Conservation (phyloP, 2,329 filamentous ascomycete species). For the Didymella lethalis region DNA sequence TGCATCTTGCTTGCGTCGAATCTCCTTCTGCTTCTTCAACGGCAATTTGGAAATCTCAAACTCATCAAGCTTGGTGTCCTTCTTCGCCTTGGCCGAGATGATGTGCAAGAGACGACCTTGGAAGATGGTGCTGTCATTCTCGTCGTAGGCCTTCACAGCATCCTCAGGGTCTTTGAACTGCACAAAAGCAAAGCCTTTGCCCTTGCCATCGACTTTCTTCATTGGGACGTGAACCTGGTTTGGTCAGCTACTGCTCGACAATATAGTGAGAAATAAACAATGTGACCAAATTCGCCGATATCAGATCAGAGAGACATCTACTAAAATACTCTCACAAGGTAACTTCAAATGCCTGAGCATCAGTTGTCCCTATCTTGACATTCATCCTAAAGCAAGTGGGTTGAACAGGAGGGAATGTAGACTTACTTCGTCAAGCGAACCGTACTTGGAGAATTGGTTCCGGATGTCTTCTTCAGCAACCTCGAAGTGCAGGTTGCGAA, state of each 20-base stretch:
- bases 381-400: slow-evolving; percentile 76
- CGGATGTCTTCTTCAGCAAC: slow-evolving; percentile 79
- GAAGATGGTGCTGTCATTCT: slow-evolving; percentile 84
- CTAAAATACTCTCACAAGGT: slow-evolving; percentile 97
- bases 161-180: slow-evolving; percentile 76
- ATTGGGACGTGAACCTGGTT: slow-evolving; percentile 85
- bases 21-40: slow-evolving; percentile 90
- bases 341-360: slow-evolving; percentile 91
- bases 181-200: slow-evolving; percentile 91
- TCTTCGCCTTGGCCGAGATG: slow-evolving; percentile 82
- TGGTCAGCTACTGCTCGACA: slow-evolving; percentile 28
- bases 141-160: slow-evolving; percentile 80
- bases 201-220: slow-evolving; percentile 71
- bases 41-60: slow-evolving; percentile 89
- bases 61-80: slow-evolving; percentile 83
- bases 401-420: slow-evolving; percentile 24
- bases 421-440: slow-evolving; percentile 86
- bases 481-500: slow-evolving; percentile 87
- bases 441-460: slow-evolving; percentile 74
- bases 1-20: slow-evolving; percentile 84
- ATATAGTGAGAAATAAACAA: background rate
- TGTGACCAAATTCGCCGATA: slow-evolving; percentile 43
- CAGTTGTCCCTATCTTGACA: slow-evolving; percentile 99
- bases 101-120: slow-evolving; percentile 93
- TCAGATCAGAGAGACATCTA: slow-evolving; percentile 99